phyloP scores from a whole-genome alignment of 768 basidiomycete genomes.

The Hydnomerulius pinastri region DNA sequence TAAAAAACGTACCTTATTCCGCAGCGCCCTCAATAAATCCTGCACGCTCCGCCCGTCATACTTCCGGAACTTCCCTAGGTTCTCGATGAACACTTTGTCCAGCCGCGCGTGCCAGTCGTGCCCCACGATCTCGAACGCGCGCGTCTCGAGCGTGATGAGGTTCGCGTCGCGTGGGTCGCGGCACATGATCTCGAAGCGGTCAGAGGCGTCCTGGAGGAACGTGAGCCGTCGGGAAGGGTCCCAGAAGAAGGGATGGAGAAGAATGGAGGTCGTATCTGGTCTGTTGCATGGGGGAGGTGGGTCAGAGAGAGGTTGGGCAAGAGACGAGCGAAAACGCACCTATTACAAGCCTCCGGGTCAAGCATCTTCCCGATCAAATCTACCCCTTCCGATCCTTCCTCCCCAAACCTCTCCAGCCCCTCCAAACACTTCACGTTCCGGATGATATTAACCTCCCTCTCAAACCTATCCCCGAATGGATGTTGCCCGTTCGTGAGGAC shows the following conservation, averaged over 20 bases:
- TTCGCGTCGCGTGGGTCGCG: slow-evolving; percentile 83
- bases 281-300: slow-evolving; percentile 45
- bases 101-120: slow-evolving; percentile 87
- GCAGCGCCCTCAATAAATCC: slow-evolving; percentile 86
- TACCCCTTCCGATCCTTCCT: slow-evolving; percentile 90
- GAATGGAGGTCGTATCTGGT: slow-evolving; percentile 84
- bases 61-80: slow-evolving; percentile 95
- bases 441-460: slow-evolving; percentile 92
- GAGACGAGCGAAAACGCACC: slow-evolving; percentile 50
- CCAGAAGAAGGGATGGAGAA: slow-evolving; percentile 98
- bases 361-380: slow-evolving; percentile 83
- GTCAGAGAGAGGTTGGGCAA: slow-evolving; percentile 4
- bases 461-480: slow-evolving; percentile 92
- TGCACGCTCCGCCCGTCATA: slow-evolving; percentile 92
- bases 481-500: slow-evolving; percentile 87
- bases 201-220: slow-evolving; percentile 97
- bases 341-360: slow-evolving; percentile 65
- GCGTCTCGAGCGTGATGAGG: slow-evolving; percentile 73
- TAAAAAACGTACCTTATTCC: slow-evolving; percentile 79
- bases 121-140: slow-evolving; percentile 73
- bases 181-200: slow-evolving; percentile 97
- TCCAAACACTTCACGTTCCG: slow-evolving; percentile 74
- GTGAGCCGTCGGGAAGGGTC: slow-evolving; percentile 78
- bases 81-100: slow-evolving; percentile 90
- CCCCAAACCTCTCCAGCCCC: slow-evolving; percentile 78